Evolutionary conservation across 2,329 filamentous ascomycete genomes (phyloP).

Genomic region (Fusarium bactridioides): DNA sequence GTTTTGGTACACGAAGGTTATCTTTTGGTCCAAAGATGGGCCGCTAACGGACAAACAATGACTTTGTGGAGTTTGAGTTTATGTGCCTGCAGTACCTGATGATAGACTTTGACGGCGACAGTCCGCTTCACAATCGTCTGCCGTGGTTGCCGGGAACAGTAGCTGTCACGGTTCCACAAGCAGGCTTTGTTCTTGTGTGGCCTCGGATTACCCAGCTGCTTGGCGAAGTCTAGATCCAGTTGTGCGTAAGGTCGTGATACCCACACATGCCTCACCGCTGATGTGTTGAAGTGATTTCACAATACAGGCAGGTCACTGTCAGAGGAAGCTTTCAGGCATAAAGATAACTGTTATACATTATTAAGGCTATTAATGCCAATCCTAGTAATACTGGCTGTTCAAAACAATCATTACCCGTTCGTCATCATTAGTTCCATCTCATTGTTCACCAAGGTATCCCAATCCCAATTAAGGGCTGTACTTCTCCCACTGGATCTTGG

Average conservation of each 20-base stretch:
- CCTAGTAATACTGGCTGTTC: slow-evolving; percentile 19
- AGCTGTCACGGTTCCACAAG: slow-evolving; percentile 3
- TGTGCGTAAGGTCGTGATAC: slow-evolving; percentile 3
- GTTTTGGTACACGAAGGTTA: slow-evolving; percentile 6
- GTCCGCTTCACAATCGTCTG: neutral
- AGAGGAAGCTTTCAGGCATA: neutral
- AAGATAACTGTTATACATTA: slow-evolving; percentile 24
- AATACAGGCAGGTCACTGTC: neutral
- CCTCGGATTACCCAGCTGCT: slow-evolving; percentile 1
- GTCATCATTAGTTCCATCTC: slow-evolving; percentile 25
- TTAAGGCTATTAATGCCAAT: slow-evolving; percentile 20
- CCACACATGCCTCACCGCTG: slow-evolving; percentile 8
- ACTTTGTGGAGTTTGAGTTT: slow-evolving; percentile 17
- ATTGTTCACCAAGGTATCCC: neutral
- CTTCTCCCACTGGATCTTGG: slow-evolving; percentile 39
- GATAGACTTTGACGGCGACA: neutral
- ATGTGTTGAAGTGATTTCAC: neutral
- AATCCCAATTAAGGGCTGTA: slow-evolving; percentile 24
- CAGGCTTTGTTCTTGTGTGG: neutral
- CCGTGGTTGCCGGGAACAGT: neutral
- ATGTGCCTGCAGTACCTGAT: slow-evolving; percentile 12
- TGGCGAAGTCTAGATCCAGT: neutral
- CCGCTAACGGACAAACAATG: slow-evolving; percentile 3
- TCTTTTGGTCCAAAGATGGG: neutral
- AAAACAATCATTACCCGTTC: slow-evolving; percentile 28